Percentiles rank a stretch among this genome's conserved stretches.
Evolutionary conservation across 352 stramenopile species (phyloP).

Genomic region (Globisporangium takayamanum): DNA sequence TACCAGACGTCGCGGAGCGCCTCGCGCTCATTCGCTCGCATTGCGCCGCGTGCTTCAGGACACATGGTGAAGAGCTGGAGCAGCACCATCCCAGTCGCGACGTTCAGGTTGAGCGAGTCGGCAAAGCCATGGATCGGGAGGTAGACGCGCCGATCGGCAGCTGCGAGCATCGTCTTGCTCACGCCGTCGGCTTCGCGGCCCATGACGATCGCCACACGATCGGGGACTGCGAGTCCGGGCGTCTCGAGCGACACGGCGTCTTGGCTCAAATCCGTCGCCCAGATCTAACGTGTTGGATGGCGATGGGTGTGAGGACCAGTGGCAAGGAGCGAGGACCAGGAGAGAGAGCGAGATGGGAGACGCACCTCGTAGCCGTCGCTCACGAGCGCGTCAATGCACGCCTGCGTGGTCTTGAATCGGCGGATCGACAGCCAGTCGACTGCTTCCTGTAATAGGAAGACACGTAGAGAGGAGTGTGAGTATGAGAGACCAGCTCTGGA

Average conservation of each 20-base stretch:
- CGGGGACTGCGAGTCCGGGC: slow-evolving; percentile 31
- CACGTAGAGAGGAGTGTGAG: too few species aligned
- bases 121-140: slow-evolving; percentile 83
- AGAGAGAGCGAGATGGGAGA: not conserved
- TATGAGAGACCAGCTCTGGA: too few species aligned
- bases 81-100: slow-evolving; percentile 79
- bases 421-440: slow-evolving; percentile 65
- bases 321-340: too few species aligned
- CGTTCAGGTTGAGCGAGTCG: slow-evolving; percentile 84
- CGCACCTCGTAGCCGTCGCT: slow-evolving; percentile 23
- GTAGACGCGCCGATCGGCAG: slow-evolving; percentile 72
- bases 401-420: slow-evolving; percentile 62
- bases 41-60: slow-evolving; percentile 11
- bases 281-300: too few species aligned
- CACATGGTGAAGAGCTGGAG: slow-evolving; percentile 39
- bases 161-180: slow-evolving; percentile 57
- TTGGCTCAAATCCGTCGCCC: too few species aligned
- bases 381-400: slow-evolving; percentile 53
- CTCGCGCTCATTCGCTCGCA: slow-evolving; percentile 18
- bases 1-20: slow-evolving; percentile 28
- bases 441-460: slow-evolving; percentile 1
- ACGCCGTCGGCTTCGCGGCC: slow-evolving; percentile 82
- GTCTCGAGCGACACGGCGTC: too few species aligned
- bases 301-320: too few species aligned
- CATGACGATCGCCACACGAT: slow-evolving; percentile 85